These are phyloP conservation scores for Triglochin maritima DNA, from an alignment of 106 monocot genomes.

Conservation along the genomic window DNA sequence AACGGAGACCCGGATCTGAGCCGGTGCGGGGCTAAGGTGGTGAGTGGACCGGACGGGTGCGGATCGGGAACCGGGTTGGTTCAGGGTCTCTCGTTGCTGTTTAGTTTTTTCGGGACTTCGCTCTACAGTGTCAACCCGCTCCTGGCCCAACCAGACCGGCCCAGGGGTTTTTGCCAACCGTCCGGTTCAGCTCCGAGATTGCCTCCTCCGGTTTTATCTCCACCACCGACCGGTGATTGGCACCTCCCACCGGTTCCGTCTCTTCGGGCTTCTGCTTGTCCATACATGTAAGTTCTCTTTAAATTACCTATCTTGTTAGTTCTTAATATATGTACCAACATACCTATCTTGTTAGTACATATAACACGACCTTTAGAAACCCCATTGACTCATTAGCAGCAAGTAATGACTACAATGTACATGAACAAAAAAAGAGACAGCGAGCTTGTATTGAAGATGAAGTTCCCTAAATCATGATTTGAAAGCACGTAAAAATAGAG, in stretches of 20 bases:
- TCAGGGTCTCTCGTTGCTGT: constrained; percentile 30
- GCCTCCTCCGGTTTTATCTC: neutral
- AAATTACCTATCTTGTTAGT: neutral
- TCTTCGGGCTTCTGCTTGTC: constrained; percentile 1
- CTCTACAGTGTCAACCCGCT: constrained; percentile 46
- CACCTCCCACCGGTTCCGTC: neutral
- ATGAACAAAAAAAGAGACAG: too few species aligned
- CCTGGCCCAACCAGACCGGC: constrained; percentile 36
- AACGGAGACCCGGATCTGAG: constrained; percentile 51
- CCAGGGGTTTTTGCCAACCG: constrained; percentile 32
- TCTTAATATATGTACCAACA: too few species aligned
- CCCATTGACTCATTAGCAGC: too few species aligned
- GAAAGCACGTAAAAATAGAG: neutral
- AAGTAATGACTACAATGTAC: too few species aligned
- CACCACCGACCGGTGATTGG: neutral
- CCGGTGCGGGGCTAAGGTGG: constrained; percentile 38
- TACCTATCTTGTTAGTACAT: too few species aligned
- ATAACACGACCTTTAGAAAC: too few species aligned
- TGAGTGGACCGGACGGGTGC: constrained; percentile 24
- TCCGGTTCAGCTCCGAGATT: neutral
- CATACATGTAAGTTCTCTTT: neutral
- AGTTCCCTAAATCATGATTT: neutral
- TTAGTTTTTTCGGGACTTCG: constrained; percentile 34
- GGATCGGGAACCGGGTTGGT: constrained; percentile 23
- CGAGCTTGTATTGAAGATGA: neutral